These are phyloP conservation scores for Trichoderma orchidacearum DNA, from an alignment of 495 filamentous ascomycete species.

Conservation along the genomic window DNA sequence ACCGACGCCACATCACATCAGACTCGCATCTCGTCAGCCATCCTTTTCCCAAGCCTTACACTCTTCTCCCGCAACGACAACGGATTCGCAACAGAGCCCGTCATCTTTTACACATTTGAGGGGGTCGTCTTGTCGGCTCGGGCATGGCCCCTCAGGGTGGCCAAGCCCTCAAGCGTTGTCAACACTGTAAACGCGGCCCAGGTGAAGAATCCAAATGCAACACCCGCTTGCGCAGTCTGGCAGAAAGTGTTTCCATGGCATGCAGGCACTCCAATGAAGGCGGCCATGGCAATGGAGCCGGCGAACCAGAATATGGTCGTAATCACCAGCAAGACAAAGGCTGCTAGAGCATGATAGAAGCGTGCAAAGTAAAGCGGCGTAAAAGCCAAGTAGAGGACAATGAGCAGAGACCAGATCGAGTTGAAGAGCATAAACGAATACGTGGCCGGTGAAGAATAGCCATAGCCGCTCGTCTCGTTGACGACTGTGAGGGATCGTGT, in stretches of 20 bases:
- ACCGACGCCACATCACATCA: not conserved
- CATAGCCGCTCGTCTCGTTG: conserved; percentile 15
- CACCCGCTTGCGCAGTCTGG: conserved; percentile 24
- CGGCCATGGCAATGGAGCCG: conserved; percentile 62
- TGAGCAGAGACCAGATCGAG: conserved; percentile 58
- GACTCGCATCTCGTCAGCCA: not conserved
- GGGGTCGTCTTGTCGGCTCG: not conserved
- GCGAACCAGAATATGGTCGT: conserved; percentile 87
- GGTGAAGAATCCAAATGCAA: conserved; percentile 33
- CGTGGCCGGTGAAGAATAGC: conserved; percentile 23
- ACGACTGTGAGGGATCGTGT: conserved; percentile 17
- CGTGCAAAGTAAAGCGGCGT: conserved; percentile 45
- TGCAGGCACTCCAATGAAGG: conserved; percentile 33
- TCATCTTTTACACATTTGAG: not conserved
- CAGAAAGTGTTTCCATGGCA: conserved; percentile 19
- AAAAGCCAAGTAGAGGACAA: conserved; percentile 50
- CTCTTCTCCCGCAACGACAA: not conserved
- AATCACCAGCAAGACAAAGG: conserved; percentile 51
- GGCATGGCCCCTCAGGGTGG: not conserved
- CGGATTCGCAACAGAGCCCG: not conserved
- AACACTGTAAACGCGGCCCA: conserved; percentile 28
- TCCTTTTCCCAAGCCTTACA: not conserved
- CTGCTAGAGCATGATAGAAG: conserved; percentile 42
- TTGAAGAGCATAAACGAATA: conserved; percentile 65
- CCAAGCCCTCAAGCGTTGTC: conserved; percentile 15